phyloP scores from a whole-genome alignment of 768 basidiomycete species.

The Tulasnella sp. region DNA sequence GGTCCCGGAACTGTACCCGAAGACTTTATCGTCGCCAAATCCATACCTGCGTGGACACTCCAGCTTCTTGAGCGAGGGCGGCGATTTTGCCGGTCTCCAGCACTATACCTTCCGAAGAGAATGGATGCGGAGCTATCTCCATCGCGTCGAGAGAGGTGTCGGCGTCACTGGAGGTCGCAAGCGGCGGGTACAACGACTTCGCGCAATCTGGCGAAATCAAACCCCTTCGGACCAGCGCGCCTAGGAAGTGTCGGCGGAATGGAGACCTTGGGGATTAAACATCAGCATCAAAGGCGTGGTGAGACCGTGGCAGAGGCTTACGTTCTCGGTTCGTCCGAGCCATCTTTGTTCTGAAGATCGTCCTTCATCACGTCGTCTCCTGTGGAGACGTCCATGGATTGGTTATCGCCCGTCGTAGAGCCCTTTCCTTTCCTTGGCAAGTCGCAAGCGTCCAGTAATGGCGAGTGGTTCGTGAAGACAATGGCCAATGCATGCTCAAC shows the following conservation, averaged over 20 bases:
- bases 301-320: background rate
- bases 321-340: background rate
- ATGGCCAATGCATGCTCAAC: constrained; percentile 16
- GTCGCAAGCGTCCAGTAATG: constrained; percentile 29
- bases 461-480: constrained; percentile 4
- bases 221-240: background rate
- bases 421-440: constrained; percentile 14
- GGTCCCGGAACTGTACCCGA: background rate
- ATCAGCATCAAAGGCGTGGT: background rate
- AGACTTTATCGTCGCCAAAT: background rate
- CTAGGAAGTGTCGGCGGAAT: constrained; percentile 28
- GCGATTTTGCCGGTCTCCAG: background rate
- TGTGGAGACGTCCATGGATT: background rate
- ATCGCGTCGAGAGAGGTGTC: constrained; percentile 7
- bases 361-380: constrained; percentile 26
- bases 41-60: background rate
- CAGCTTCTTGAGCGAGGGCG: constrained; percentile 5
- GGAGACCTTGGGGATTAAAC: background rate
- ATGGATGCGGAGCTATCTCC: background rate
- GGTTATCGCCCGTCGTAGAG: background rate
- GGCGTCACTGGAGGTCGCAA: background rate
- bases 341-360: background rate
- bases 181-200: constrained; percentile 8
- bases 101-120: background rate
- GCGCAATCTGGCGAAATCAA: constrained; percentile 11